Evolutionary conservation across 345 rosid species (phyloP), one percentile per base, ranked within the genome.

Genomic region (Dovyalis caffra): DNA sequence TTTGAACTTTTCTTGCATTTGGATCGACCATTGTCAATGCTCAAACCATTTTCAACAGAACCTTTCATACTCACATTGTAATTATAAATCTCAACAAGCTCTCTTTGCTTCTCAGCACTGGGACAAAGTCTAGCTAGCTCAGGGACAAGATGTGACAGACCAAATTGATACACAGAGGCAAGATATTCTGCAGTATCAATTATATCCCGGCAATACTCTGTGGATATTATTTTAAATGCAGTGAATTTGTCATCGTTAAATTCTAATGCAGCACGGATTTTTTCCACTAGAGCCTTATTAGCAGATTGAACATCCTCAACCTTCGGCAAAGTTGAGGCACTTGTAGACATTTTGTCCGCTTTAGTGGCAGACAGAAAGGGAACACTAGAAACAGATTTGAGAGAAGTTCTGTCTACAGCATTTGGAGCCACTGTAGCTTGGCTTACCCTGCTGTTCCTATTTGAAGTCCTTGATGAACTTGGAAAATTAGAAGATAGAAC

Each of bases 81-180:
- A 28, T 73, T 68, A 40, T 79, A 49, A 64, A 65, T 75, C 75
- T 79, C 79, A 7, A 75, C 28, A 45, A 79, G 75, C 53, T 79
- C 82, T 28, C 77, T 70, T 66, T 70, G 82, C 68, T 79, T 79
- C 66, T 53, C 58, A 31, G 65, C 8, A 70, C 66, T 56, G 21
- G 82, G 79, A 40, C 73, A 79, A 26, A 79, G 79, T 35, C 71
- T 38, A 66, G 82, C 82, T 61, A 79, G 51, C 29, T 79, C 79
- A 6, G 70, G 45, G 49, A 79, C 66, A 37, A 79, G 76, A 70
- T 79, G 82, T 23, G 67, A 43, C 25, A 79, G 51, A 8, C 79
- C 82, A 70, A 69, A 74, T n/a, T 74, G 78, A 53, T 70, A 64
- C 25, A 79, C 76, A 71, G 64, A 70, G 37, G 71, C 82, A 31